phyloP scores from a whole-genome alignment of 116 monocot genomes.

The Cymodocea nodosa region DNA sequence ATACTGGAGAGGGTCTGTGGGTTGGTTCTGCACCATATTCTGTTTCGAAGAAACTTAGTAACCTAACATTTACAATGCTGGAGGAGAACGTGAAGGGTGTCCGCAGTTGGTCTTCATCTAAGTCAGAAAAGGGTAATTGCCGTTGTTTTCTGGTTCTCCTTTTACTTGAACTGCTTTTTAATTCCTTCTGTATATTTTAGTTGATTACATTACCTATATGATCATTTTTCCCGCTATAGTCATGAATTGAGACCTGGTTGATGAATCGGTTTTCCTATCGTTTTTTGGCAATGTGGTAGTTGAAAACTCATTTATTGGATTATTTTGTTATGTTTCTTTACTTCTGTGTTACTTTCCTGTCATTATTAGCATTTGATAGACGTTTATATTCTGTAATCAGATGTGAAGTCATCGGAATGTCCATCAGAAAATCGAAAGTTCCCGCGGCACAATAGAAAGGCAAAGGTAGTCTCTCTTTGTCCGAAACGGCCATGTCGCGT shows the following conservation, averaged over 20 bases:
- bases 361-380: not conserved
- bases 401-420: constrained; percentile 34
- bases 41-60: constrained; percentile 31
- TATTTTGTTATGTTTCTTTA: not conserved
- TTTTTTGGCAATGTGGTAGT: too few species aligned
- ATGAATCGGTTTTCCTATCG: too few species aligned
- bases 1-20: constrained; percentile 35
- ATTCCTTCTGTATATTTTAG: not conserved
- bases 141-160: not conserved
- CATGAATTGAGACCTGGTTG: too few species aligned
- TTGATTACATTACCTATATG: too few species aligned
- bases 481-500: not conserved
- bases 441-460: constrained; percentile 61
- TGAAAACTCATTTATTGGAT: too few species aligned
- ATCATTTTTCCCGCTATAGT: too few species aligned
- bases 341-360: not conserved
- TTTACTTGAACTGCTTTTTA: not conserved
- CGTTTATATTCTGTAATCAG: constrained; percentile 2
- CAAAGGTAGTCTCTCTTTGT: constrained; percentile 24
- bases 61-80: constrained; percentile 22
- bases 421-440: constrained; percentile 40
- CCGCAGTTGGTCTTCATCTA: too few species aligned
- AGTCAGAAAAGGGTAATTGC: not conserved
- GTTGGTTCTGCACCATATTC: constrained; percentile 40
- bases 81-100: not conserved